Evolutionary conservation across 768 basidiomycete genomes (phyloP).

Genomic region (Boletus sp.): DNA sequence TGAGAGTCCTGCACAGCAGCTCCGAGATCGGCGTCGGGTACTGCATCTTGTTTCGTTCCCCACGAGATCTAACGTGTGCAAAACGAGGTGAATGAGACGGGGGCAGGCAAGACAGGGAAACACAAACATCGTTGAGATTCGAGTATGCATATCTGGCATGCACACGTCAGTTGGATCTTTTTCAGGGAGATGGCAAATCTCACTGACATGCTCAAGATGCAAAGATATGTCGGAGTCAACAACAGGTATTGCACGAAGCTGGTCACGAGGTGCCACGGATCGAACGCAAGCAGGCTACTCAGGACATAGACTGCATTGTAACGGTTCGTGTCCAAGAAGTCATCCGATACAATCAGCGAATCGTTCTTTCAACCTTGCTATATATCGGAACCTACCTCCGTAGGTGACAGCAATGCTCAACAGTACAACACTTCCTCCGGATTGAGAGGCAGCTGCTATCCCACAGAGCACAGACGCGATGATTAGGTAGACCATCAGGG

Average conservation of each 20-base stretch:
- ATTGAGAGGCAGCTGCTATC: slow-evolving; percentile 64
- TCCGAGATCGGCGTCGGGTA: slow-evolving; percentile 75
- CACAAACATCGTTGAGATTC: slow-evolving; percentile 75
- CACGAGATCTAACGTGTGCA: slow-evolving; percentile 65
- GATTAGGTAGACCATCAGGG: slow-evolving; percentile 83
- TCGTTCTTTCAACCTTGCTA: background rate
- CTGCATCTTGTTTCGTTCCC: slow-evolving; percentile 92
- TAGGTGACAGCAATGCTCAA: slow-evolving; percentile 86
- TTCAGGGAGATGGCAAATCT: background rate
- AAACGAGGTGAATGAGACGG: slow-evolving; percentile 8
- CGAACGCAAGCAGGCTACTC: slow-evolving; percentile 79
- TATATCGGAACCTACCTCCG: slow-evolving; percentile 50
- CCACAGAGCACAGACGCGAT: slow-evolving; percentile 81
- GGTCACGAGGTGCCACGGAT: slow-evolving; percentile 96
- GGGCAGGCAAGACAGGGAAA: slow-evolving; percentile 4
- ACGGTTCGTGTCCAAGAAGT: background rate
- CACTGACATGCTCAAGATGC: slow-evolving; percentile 72
- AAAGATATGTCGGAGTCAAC: slow-evolving; percentile 79
- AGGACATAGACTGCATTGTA: slow-evolving; percentile 62
- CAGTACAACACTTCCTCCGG: slow-evolving; percentile 70
- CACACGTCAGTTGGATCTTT: slow-evolving; percentile 20
- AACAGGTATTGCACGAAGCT: slow-evolving; percentile 88
- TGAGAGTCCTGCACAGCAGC: slow-evolving; percentile 78
- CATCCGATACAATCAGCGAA: background rate
- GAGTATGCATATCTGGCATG: slow-evolving; percentile 73